Conservation (phyloP, 202 grass and related monocot species). For the Carex sylvatica region DNA sequence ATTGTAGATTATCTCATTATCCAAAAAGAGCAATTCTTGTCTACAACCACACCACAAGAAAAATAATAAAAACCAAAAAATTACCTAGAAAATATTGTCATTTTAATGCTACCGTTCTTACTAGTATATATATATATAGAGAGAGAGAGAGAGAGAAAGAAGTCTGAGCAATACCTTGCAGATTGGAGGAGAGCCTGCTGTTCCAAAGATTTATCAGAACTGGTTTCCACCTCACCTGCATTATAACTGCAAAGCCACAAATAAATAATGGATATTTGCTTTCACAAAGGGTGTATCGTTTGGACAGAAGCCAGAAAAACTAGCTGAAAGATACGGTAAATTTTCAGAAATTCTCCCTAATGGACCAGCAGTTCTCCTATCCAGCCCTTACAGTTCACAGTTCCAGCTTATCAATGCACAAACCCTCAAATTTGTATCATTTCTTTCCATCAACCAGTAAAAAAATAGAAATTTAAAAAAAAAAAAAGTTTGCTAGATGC, state of each 20-base stretch:
- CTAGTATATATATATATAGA: neutral
- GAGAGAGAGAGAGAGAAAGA: neutral
- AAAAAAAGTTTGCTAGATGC: neutral
- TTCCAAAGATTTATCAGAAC: conserved; percentile 56
- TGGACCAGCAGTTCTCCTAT: neutral
- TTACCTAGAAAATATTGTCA: neutral
- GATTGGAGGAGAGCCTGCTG: conserved; percentile 67
- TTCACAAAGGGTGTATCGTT: neutral
- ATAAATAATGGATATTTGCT: neutral
- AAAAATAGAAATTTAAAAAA: neutral
- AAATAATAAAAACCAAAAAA: neutral
- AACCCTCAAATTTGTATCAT: neutral
- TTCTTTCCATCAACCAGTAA: neutral
- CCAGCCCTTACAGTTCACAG: neutral
- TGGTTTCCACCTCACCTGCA: conserved; percentile 45
- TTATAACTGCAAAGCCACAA: conserved; percentile 60
- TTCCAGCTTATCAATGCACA: too few relatives aligned
- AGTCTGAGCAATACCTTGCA: conserved; percentile 42
- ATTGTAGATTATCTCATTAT: conserved; percentile 95
- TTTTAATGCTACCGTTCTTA: neutral
- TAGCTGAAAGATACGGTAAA: neutral
- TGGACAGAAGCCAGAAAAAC: neutral
- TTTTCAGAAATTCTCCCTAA: neutral
- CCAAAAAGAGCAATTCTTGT: conserved; percentile 86
- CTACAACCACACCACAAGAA: conserved; percentile 29